Evolutionary conservation across 2,329 filamentous ascomycete genomes (phyloP), one percentile per base, ranked within the genome.

Genomic region (Aspergillus tamarii): DNA sequence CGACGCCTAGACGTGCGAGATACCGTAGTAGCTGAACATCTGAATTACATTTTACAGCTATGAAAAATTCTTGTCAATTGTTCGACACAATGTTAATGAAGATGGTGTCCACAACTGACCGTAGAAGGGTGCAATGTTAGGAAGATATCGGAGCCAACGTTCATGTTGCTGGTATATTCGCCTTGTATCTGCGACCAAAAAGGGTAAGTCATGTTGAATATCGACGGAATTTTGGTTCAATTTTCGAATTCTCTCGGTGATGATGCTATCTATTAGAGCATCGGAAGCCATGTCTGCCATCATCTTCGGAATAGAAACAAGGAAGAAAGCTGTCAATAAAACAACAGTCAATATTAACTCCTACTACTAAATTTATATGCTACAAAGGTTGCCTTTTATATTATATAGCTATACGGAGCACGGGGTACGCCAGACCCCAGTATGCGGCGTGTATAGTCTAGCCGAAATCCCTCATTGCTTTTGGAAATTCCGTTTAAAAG

Each of bases 31-130:
- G 26, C 11, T 19, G 43, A 19, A 55, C 16, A 28, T 66, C 57
- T 3, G 64, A 19, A 39, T 66, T 66, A 32, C 64, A 66, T 60
- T 62, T 57, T 16, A 57, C 54, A 6, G 54, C 54, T 57, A 52
- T 26, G 2, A 7, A 28, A 5, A 19, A 8, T 50, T 9, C 7
- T 28, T 16, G n/a, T 50, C 12, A 50, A 9, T 50, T 26, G 3
- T 48, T 50, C 19, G 21, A 30, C 12, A 2, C 21, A 26, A 5
- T 26, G 6, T 6, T 3, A 14, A 16, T 50, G 2, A 2, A 50
- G 21, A 30, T 30, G 11, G 16, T 26, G 23, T 2, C 21, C 21
- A 14, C 21, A 16, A 32, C 26, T n/a, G 14, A 52, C 48, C 48
- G 48, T 52, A 52, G 26, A 52, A 52, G 26, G 48, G 48, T n/a